Percentiles rank a stretch among this genome's conserved stretches.
Evolutionary conservation across 2,329 filamentous ascomycete species (phyloP).

Genomic region (Fusarium chlamydosporum): DNA sequence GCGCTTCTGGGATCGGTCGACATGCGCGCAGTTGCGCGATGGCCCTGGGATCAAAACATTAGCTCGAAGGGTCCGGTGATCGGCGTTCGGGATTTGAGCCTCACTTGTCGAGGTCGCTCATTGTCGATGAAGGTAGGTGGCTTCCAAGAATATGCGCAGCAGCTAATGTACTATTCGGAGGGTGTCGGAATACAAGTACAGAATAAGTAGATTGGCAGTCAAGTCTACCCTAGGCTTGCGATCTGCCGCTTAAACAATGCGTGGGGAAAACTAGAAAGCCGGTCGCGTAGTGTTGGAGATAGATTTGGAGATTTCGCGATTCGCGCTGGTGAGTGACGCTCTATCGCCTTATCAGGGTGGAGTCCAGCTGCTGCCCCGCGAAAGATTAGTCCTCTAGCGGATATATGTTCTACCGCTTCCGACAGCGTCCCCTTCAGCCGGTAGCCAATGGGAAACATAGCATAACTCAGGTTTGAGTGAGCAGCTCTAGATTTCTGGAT

Average conservation of each 20-base stretch:
- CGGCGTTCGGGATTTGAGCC: constrained; percentile 40
- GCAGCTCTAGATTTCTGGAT: constrained; percentile 45
- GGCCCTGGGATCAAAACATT: constrained; percentile 69
- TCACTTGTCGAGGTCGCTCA: constrained; percentile 96
- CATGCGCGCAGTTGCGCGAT: constrained; percentile 97
- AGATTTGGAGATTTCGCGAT: constrained; percentile 43
- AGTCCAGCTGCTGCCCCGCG: constrained; percentile 26
- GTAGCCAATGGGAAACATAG: constrained; percentile 46
- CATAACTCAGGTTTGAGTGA: constrained; percentile 43
- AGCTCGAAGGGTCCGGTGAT: constrained; percentile 24
- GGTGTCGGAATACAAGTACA: constrained; percentile 40
- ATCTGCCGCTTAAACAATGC: constrained; percentile 2
- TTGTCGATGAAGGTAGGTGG: constrained; percentile 58
- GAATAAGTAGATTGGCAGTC: constrained; percentile 43
- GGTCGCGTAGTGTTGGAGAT: constrained; percentile 29
- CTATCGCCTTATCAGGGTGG: constrained; percentile 20
- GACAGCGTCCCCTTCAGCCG: constrained; percentile 19
- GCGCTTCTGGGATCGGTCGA: constrained; percentile 92
- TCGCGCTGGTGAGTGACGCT: constrained; percentile 30
- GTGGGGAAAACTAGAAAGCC: constrained; percentile 11
- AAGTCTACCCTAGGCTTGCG: not conserved
- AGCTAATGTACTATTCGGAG: constrained; percentile 29
- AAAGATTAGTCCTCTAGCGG: constrained; percentile 18
- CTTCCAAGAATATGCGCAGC: constrained; percentile 46
- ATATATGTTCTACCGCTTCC: constrained; percentile 35